These are phyloP conservation scores for Trichaptum fuscoviolaceum DNA, from an alignment of 768 basidiomycete species.

Conservation along the genomic window DNA sequence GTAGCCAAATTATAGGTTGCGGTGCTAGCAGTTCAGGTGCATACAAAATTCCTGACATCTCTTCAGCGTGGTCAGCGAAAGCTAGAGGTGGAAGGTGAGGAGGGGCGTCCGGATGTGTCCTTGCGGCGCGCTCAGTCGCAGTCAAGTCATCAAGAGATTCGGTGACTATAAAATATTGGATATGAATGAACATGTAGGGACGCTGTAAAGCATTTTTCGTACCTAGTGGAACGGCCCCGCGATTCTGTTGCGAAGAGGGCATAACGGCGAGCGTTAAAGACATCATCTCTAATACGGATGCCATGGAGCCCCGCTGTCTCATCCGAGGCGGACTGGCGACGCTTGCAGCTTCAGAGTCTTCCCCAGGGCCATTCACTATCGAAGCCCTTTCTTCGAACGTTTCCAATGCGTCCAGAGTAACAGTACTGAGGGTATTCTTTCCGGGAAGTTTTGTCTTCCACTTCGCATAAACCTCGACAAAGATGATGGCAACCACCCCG, in stretches of 20 bases:
- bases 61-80: slow-evolving; percentile 71
- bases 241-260: slow-evolving; percentile 50
- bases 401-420: slow-evolving; percentile 53
- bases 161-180: slow-evolving; percentile 38
- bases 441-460: slow-evolving; percentile 47
- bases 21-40: slow-evolving; percentile 79
- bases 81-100: slow-evolving; percentile 64
- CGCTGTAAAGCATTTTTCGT: slow-evolving; percentile 23
- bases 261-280: slow-evolving; percentile 68
- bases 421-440: slow-evolving; percentile 43
- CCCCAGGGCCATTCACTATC: slow-evolving; percentile 28
- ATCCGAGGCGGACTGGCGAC: slow-evolving; percentile 34
- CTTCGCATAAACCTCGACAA: slow-evolving; percentile 56
- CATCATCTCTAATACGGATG: slow-evolving; percentile 84
- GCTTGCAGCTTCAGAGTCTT: slow-evolving; percentile 49
- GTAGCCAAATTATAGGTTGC: slow-evolving; percentile 79
- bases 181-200: slow-evolving; percentile 6
- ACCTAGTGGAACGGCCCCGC: slow-evolving; percentile 66
- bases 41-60: slow-evolving; percentile 74
- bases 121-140: slow-evolving; percentile 71
- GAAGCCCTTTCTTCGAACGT: slow-evolving; percentile 44
- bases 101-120: slow-evolving; percentile 67
- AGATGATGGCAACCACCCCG: slow-evolving; percentile 46
- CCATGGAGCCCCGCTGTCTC: slow-evolving; percentile 64
- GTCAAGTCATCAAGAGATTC: slow-evolving; percentile 79